Evolutionary conservation across 2,329 filamentous ascomycete species (phyloP).

Genomic region (Nemania bipapillata): DNA sequence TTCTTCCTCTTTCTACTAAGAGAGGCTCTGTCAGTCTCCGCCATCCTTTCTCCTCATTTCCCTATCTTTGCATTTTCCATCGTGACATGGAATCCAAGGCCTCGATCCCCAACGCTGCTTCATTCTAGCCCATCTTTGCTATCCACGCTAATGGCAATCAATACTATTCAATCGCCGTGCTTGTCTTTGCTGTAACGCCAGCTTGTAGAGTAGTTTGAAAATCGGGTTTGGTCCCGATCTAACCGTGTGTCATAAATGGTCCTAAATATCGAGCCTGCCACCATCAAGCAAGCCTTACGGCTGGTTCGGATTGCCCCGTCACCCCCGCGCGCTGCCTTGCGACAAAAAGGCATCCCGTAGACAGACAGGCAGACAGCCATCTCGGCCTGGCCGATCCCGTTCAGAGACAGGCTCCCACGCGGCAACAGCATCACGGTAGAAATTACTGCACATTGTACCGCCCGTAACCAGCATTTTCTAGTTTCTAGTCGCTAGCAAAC

Average conservation of each 20-base stretch:
- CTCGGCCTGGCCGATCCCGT: constrained; percentile 12
- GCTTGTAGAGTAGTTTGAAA: constrained; percentile 42
- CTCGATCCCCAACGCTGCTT: constrained; percentile 13
- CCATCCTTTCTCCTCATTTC: not conserved
- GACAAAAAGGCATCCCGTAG: constrained; percentile 44
- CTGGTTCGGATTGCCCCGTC: constrained; percentile 26
- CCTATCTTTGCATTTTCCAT: constrained; percentile 13
- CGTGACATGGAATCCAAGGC: constrained; percentile 19
- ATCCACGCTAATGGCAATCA: not conserved
- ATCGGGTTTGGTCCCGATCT: constrained; percentile 33
- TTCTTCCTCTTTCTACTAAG: not conserved
- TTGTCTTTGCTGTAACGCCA: constrained; percentile 37
- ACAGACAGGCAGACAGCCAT: constrained; percentile 43
- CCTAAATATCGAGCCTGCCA: constrained; percentile 26
- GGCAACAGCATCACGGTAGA: not conserved
- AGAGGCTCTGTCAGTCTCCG: not conserved
- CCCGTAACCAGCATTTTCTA: constrained; percentile 14
- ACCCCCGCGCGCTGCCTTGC: constrained; percentile 42
- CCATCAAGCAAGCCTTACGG: constrained; percentile 35
- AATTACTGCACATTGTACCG: constrained; percentile 15
- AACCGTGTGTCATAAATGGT: constrained; percentile 33
- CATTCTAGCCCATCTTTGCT: constrained; percentile 19
- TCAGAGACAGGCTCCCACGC: constrained; percentile 5
- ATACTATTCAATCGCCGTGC: not conserved
- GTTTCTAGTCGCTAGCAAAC: constrained; percentile 14